Conservation (phyloP, 2,329 filamentous ascomycete species). For the Trichoderma atroviride region DNA sequence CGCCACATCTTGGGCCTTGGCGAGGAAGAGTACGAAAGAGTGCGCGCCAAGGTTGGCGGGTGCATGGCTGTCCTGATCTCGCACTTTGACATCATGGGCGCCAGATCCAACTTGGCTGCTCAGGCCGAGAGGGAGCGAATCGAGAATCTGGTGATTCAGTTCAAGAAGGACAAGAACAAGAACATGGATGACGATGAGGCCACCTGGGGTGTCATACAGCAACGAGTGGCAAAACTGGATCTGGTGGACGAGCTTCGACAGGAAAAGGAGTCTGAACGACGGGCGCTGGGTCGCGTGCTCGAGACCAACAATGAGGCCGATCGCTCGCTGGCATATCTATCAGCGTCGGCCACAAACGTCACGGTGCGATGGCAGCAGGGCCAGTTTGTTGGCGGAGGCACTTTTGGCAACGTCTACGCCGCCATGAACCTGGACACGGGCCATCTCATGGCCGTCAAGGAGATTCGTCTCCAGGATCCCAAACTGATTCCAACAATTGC, state of each 20-base stretch:
- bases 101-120: conserved; percentile 87
- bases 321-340: conserved; percentile 89
- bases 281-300: conserved; percentile 84
- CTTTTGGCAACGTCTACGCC: conserved; percentile 95
- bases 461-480: conserved; percentile 94
- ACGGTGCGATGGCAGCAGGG: conserved; percentile 98
- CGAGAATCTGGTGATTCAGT: conserved; percentile 76
- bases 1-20: conserved; percentile 90
- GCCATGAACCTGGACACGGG: conserved; percentile 97
- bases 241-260: conserved; percentile 78
- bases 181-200: conserved; percentile 84
- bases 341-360: conserved; percentile 91
- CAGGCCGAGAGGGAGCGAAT: conserved; percentile 89
- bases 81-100: conserved; percentile 99
- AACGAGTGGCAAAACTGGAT: conserved; percentile 72
- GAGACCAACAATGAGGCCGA: conserved; percentile 96
- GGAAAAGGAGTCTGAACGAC: conserved; percentile 80
- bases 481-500: conserved; percentile 94
- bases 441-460: conserved; percentile 97
- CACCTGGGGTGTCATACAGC: conserved; percentile 69
- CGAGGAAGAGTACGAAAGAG: conserved; percentile 80
- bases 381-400: conserved; percentile 95
- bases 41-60: conserved; percentile 87
- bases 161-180: conserved; percentile 75
- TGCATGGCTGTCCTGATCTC: conserved; percentile 98